phyloP scores from a whole-genome alignment of 2,329 filamentous ascomycete genomes.

The Magnaporthales sp. region DNA sequence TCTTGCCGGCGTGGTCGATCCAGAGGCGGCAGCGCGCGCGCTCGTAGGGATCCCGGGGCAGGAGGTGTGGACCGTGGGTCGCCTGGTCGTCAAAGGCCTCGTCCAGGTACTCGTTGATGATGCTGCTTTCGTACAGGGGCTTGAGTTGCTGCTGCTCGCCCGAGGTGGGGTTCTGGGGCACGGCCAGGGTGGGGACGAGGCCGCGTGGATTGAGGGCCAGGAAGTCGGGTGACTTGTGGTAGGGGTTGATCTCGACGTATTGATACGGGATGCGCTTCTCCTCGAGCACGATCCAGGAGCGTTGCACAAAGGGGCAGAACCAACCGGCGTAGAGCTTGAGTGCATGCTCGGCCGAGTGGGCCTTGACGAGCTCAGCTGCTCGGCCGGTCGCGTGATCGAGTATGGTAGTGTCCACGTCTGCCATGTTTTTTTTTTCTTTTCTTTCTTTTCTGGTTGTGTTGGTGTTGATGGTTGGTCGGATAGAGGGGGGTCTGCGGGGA shows the following conservation, averaged over 20 bases:
- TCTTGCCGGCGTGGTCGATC: slow-evolving; percentile 62
- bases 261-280: slow-evolving; percentile 69
- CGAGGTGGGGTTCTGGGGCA: slow-evolving; percentile 38
- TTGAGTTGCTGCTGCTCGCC: slow-evolving; percentile 28
- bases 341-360: slow-evolving; percentile 36
- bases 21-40: slow-evolving; percentile 60
- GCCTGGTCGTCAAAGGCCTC: slow-evolving; percentile 50
- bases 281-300: slow-evolving; percentile 62
- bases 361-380: slow-evolving; percentile 36
- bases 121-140: slow-evolving; percentile 62
- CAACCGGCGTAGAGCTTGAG: slow-evolving; percentile 65
- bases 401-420: slow-evolving; percentile 38
- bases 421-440: slow-evolving; percentile 24
- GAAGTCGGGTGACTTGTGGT: slow-evolving; percentile 61
- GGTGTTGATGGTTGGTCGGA: slow-evolving; percentile 2
- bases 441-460: no score
- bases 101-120: slow-evolving; percentile 70
- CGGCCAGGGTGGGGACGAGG: slow-evolving; percentile 61
- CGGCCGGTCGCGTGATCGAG: slow-evolving; percentile 37
- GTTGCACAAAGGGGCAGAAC: slow-evolving; percentile 67
- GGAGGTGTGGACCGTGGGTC: slow-evolving; percentile 35
- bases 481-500: background rate
- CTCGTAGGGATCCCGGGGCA: slow-evolving; percentile 54
- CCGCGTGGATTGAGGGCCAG: slow-evolving; percentile 66
- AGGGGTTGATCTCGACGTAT: slow-evolving; percentile 72